These are phyloP conservation scores for Strobilomyces confusus DNA, from an alignment of 768 basidiomycete genomes.

Conservation along the genomic window DNA sequence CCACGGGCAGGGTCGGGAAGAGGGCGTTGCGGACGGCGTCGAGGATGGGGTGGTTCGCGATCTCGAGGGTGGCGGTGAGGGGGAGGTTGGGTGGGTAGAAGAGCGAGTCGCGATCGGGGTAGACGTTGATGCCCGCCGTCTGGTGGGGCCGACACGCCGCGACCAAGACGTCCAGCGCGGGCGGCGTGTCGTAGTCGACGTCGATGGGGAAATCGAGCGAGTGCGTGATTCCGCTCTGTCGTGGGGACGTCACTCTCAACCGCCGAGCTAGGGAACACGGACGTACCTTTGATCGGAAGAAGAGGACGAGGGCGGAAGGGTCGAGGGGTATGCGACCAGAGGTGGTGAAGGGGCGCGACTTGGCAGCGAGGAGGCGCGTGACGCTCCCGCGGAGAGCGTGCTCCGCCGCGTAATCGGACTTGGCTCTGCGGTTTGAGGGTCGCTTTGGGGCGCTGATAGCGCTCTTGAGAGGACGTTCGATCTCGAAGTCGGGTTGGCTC, in stretches of 20 bases:
- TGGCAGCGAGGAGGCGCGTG: slow-evolving; percentile 51
- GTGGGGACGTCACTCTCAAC: background rate
- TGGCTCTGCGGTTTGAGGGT: slow-evolving; percentile 28
- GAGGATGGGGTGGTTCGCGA: slow-evolving; percentile 78
- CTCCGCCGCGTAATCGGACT: slow-evolving; percentile 50
- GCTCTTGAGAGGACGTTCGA: slow-evolving; percentile 51
- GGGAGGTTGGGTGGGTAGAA: slow-evolving; percentile 73
- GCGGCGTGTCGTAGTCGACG: slow-evolving; percentile 67
- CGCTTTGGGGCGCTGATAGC: slow-evolving; percentile 29
- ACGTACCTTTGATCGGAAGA: slow-evolving; percentile 75
- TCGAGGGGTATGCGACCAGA: slow-evolving; percentile 70
- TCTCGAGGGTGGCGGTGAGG: slow-evolving; percentile 70
- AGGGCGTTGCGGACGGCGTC: slow-evolving; percentile 68
- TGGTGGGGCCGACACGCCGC: slow-evolving; percentile 68
- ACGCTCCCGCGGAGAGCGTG: slow-evolving; percentile 52
- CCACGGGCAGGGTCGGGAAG: slow-evolving; percentile 66
- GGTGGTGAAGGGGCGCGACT: slow-evolving; percentile 58
- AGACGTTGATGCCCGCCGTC: slow-evolving; percentile 47
- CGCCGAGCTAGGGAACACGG: background rate
- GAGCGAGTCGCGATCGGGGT: slow-evolving; percentile 59
- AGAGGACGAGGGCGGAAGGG: slow-evolving; percentile 61
- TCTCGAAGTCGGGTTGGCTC: slow-evolving; percentile 56
- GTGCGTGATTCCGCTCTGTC: slow-evolving; percentile 72
- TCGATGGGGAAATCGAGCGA: slow-evolving; percentile 82
- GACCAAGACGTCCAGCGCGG: slow-evolving; percentile 74